Percentiles rank a stretch among this genome's conserved stretches.
phyloP scores from a whole-genome alignment of 192 early-diverging fungal species.

The Backusella sp. region DNA sequence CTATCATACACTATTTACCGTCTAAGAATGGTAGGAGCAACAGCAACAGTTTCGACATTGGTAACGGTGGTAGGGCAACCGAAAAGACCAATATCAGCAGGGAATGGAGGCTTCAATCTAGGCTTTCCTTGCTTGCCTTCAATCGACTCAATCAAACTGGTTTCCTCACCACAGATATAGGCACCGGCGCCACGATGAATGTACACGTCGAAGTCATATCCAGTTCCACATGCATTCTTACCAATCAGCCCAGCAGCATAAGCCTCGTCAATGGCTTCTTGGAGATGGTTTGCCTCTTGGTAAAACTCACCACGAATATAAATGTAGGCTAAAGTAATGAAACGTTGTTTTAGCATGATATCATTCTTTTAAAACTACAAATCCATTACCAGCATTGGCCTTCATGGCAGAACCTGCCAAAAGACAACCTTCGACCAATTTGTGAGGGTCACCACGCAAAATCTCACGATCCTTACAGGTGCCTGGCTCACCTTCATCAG shows the following conservation, averaged over 20 bases:
- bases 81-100: conserved; percentile 96
- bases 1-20: conserved; percentile 2
- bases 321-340: conserved; percentile 67
- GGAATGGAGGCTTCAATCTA: conserved; percentile 98
- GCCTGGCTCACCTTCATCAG: conserved; percentile 98
- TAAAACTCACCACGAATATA: conserved; percentile 99
- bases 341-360: neutral
- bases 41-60: conserved; percentile 99
- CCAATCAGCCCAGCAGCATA: conserved; percentile 95
- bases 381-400: conserved; percentile 74
- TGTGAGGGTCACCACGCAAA: conserved; percentile 73
- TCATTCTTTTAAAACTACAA: conserved; percentile 63
- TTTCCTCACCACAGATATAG: conserved; percentile 98
- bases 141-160: conserved; percentile 80
- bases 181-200: conserved; percentile 97
- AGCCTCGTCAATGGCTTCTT: conserved; percentile 94
- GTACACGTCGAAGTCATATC: conserved; percentile 97
- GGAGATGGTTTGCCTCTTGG: conserved; percentile 92
- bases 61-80: conserved; percentile 99
- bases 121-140: conserved; percentile 99
- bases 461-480: conserved; percentile 97
- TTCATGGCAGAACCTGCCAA: conserved; percentile 96
- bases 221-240: conserved; percentile 96
- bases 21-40: conserved; percentile 87
- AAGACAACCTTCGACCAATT: conserved; percentile 95